Percentiles rank a stretch among this genome's conserved stretches.
Conservation (phyloP, 768 basidiomycete genomes). For the Mycena rebaudengoi region DNA sequence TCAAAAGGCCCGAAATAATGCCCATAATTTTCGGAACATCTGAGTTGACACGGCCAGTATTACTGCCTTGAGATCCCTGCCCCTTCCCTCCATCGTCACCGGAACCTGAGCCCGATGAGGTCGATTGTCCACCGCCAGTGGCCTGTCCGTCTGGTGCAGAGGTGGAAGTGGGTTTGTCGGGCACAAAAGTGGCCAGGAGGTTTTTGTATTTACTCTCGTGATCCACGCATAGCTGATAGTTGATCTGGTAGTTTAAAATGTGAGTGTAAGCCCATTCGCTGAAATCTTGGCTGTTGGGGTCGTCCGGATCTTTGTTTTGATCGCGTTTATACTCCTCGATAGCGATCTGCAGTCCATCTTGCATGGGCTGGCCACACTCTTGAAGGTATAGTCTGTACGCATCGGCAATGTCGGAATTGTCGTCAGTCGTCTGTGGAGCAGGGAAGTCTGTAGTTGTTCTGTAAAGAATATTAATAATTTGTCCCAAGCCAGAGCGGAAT, state of each 20-base stretch:
- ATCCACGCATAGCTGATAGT: neutral
- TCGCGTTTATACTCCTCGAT: neutral
- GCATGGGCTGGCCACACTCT: neutral
- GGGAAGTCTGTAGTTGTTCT: neutral
- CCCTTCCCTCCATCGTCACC: too few relatives aligned
- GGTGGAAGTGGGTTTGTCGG: neutral
- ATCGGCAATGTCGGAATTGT: neutral
- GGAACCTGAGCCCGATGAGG: too few relatives aligned
- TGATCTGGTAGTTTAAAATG: neutral
- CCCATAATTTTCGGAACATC: too few relatives aligned
- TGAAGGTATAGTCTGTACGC: neutral
- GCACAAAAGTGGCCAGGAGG: neutral
- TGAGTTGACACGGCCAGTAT: too few relatives aligned
- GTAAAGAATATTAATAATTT: too few relatives aligned
- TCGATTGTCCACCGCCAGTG: too few relatives aligned
- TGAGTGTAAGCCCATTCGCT: neutral
- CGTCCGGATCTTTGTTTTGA: neutral
- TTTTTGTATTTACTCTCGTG: neutral
- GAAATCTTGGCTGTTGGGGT: neutral
- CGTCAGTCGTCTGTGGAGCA: neutral
- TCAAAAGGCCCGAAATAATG: too few relatives aligned
- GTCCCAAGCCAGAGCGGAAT: too few relatives aligned
- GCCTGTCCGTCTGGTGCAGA: too few relatives aligned
- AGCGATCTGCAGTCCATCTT: neutral
- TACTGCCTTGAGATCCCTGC: too few relatives aligned